Evolutionary conservation across 164 flowering plant species (phyloP), one percentile per base, ranked within the genome.

Genomic region (Annona squamosa): DNA sequence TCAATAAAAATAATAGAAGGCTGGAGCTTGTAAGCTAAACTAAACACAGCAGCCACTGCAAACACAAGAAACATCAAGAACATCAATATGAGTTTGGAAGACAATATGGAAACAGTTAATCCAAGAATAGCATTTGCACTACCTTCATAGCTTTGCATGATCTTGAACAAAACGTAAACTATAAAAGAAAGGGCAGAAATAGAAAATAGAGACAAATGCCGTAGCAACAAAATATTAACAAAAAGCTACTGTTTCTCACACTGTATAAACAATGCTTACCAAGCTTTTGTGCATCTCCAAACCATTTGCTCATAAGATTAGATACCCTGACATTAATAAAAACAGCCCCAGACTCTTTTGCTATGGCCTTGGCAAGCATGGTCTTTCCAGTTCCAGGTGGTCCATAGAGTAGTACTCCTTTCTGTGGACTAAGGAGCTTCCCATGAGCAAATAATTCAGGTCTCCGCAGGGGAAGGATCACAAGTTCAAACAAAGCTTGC

Each of bases 291-390:
- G 97, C 97, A 81, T 92, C 97, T 68, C 97, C 97, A 75, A 92
- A 92, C 97, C 97, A 92, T 84, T 92, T 92, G 86, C 97, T 90
- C 97, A 92, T 92, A 77, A 92, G 76, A 80, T 89, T 90, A 65
- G 97, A 85, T 73, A 90, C 79, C 82, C 88, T 88, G 74, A 92
- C 97, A 77, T 90, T 92, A 16, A 92, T 92, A 69, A 92, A 92
- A 71, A 92, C 93, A 67, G 95, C 97, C 67, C 93, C 97, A 37
- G 95, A 92, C 79, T 92, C 97, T 73, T 82, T 92, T 63, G 97
- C 97, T 74, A 92, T 90, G 70, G 97, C 97, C 81, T 92, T 92
- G 47, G 97, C 97, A 41, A 76, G 78, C 78, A 76, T 76, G 18
- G 78, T 76, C 16, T 76, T 76, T 57, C 78, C 78, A 71, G 78